Percentiles rank a stretch among this genome's conserved stretches.
These are phyloP conservation scores for Thozetella sp. DNA, from an alignment of 495 filamentous ascomycete genomes.

Conservation along the genomic window DNA sequence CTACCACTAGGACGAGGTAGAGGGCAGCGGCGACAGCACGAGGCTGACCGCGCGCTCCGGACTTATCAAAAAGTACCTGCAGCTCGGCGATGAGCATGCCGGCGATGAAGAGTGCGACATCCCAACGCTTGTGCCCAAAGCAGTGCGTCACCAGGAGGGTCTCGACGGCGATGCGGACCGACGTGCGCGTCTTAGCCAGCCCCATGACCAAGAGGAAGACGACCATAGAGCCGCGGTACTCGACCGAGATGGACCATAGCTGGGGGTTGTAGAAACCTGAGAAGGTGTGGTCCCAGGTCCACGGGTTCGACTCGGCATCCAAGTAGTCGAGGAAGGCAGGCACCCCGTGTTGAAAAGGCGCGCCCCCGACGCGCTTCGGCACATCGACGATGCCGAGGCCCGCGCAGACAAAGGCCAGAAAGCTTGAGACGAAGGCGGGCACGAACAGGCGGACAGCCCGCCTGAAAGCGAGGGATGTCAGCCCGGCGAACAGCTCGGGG, in stretches of 20 bases:
- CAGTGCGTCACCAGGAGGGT: constrained; percentile 28
- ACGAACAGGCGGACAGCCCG: constrained; percentile 63
- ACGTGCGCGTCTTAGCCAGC: constrained; percentile 31
- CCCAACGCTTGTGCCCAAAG: constrained; percentile 40
- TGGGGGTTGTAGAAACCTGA: constrained; percentile 39
- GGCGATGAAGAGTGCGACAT: constrained; percentile 45
- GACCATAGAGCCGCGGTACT: constrained; percentile 48
- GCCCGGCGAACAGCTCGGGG: constrained; percentile 22
- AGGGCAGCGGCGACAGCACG: constrained; percentile 16
- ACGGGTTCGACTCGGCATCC: constrained; percentile 33
- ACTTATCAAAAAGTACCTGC: constrained; percentile 26
- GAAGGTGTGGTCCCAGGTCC: constrained; percentile 22
- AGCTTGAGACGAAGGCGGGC: constrained; percentile 54
- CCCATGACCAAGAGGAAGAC: constrained; percentile 42
- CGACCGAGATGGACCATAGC: constrained; percentile 53
- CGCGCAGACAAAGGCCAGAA: constrained; percentile 54
- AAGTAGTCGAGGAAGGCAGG: constrained; percentile 28
- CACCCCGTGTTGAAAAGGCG: constrained; percentile 33
- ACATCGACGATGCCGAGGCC: constrained; percentile 49
- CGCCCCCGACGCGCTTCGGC: constrained; percentile 21
- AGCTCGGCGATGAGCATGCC: constrained; percentile 44
- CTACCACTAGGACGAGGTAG: constrained; percentile 17
- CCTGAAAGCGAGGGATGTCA: constrained; percentile 64
- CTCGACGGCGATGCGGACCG: constrained; percentile 31
- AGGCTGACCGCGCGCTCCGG: background rate